Evolutionary conservation across 129 eudicot genomes (phyloP).

Genomic region (Silybum marianum): DNA sequence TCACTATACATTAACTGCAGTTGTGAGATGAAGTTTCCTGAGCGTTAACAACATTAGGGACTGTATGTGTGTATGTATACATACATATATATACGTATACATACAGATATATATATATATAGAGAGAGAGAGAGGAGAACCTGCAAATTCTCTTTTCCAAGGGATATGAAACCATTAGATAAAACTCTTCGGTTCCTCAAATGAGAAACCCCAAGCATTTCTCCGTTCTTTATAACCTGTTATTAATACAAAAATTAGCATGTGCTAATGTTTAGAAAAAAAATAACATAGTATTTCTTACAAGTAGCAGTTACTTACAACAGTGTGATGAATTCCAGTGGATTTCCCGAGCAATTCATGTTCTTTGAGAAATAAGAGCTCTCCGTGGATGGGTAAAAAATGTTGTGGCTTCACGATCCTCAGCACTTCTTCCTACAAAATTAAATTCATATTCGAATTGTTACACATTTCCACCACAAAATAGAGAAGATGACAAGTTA

Average conservation of each 20-base stretch:
- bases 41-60: background rate
- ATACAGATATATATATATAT: too few species aligned
- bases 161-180: slow-evolving; percentile 80
- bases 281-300: background rate
- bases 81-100: background rate
- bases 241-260: background rate
- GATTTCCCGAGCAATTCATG: slow-evolving; percentile 92
- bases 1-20: slow-evolving; percentile 95
- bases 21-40: slow-evolving; percentile 7
- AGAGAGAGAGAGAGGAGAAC: slow-evolving; percentile 37
- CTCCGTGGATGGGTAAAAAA: slow-evolving; percentile 94
- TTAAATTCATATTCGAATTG: background rate
- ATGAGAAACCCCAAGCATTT: slow-evolving; percentile 99
- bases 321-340: slow-evolving; percentile 89
- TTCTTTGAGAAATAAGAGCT: slow-evolving; percentile 93
- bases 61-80: background rate
- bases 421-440: slow-evolving; percentile 87
- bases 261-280: background rate
- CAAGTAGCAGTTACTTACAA: slow-evolving; percentile 52
- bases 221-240: slow-evolving; percentile 97
- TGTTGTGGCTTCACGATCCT: slow-evolving; percentile 98
- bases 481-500: background rate
- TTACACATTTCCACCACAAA: slow-evolving; percentile 3
- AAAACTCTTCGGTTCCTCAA: slow-evolving; percentile 86
- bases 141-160: slow-evolving; percentile 93